Base-by-base conservation (phyloP, 345 rosid genomes). In the Streptanthus diversifolius region DNA sequence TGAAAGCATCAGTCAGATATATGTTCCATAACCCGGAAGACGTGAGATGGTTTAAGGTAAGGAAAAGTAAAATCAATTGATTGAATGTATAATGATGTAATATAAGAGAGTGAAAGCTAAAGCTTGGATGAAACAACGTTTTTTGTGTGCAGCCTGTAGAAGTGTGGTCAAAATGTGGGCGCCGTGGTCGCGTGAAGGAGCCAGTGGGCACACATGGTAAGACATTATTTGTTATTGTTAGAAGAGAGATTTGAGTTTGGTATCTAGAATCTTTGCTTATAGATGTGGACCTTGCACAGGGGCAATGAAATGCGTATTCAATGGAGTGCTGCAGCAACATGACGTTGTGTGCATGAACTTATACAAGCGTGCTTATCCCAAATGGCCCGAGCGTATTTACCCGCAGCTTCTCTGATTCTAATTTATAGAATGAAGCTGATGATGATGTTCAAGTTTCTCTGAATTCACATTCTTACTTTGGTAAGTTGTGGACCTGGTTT, bases 21-120 rank as follows among this genome's bases (percentile, higher is more conserved):
- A 91, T 90, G 96, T 95, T 91, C 77, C 96, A 91, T 71, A 88
- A 76, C 68, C 97, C 95, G n/a, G 97, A 90, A 76, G 97, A 95
- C 37, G 99, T 95, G 60, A 87, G 82, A 84, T 91, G 97, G 97
- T 95, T 90, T 78, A 95, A 95, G 96, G 98, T 93, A 76, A 54
- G 24, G 25, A 63, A 30, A 52, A 43, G 36, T 6, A 13, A 24
- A 22, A 47, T 5, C 4, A 5, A 52, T 14, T 9, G 51, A 43
- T 22, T 33, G 25, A 58, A 15, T 43, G 43, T 21, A 8, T 62
- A 27, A 4, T 29, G n/a, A 21, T 5, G 6, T 40, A 3, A n/a
- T 18, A 51, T 19, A 19, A 13, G 35, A 29, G 39, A 55, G 22
- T n/a, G 36, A 14, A 53, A n/a, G 56, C 49, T 55, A 35, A 72